A percentile compares a stretch with the other conserved stretches of the same genome.
These are phyloP conservation scores for Adansonia digitata DNA, from an alignment of 345 rosid species.

Conservation along the genomic window DNA sequence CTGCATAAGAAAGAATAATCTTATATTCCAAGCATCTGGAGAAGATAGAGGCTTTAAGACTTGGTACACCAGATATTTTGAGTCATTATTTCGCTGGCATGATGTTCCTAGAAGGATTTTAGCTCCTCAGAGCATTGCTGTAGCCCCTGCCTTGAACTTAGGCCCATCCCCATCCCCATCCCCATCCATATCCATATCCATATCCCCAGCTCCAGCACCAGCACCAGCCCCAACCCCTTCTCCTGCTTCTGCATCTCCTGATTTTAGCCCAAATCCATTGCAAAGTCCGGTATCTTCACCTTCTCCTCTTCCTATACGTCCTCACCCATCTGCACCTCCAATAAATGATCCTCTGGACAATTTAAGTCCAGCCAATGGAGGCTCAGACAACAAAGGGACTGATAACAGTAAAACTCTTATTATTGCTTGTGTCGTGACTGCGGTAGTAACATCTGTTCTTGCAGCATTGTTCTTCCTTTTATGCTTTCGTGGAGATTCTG, in stretches of 20 bases:
- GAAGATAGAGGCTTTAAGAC: conserved; percentile 35
- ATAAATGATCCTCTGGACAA: not conserved
- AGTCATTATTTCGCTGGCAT: conserved; percentile 27
- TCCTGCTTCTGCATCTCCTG: conserved; percentile 23
- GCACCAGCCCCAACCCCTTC: conserved; percentile 6
- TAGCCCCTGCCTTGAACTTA: conserved; percentile 27
- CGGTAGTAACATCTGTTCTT: conserved; percentile 52
- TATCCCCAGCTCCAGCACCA: not conserved
- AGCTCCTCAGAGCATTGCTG: conserved; percentile 29
- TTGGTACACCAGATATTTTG: conserved; percentile 26
- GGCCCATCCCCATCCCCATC: conserved; percentile 16
- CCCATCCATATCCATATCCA: too few species aligned
- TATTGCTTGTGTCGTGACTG: conserved; percentile 71
- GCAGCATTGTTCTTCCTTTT: conserved; percentile 70
- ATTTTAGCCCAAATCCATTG: conserved; percentile 19
- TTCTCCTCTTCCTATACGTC: conserved; percentile 10
- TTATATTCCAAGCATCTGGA: conserved; percentile 27
- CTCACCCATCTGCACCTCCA: conserved; percentile 5
- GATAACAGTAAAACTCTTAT: conserved; percentile 31
- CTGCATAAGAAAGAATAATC: conserved; percentile 48
- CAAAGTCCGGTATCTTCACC: conserved; percentile 8
- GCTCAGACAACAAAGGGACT: conserved; percentile 14
- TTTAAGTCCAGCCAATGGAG: not conserved
- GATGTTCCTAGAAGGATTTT: conserved; percentile 37
- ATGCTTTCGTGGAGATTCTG: conserved; percentile 47